Base-by-base conservation (phyloP, 305 asterid genomes). In the Caryopteris hybrid region DNA sequence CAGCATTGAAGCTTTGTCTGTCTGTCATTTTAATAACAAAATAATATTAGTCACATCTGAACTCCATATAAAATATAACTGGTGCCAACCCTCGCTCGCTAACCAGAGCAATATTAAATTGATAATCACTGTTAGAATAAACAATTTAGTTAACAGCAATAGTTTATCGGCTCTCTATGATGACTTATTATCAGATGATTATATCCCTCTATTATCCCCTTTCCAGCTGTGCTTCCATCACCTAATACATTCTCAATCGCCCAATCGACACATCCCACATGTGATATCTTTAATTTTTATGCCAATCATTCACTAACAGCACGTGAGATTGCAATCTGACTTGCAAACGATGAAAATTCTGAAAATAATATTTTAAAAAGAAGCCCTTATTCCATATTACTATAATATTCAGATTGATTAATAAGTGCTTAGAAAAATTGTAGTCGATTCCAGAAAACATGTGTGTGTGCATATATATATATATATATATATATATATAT, bases 1-100 rank as follows among this genome's bases (percentile, higher is more conserved):
- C 50, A 91, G 88, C 97, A 88, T 91, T 66, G 97, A 91, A 57
- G 96, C 97, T 77, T 91, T 91, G 85, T 91, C 96, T 39, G 97
- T 89, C 96, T 89, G 96, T 83, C 87, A 87, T 81, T 61, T 83
- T 79, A 84, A 70, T 56, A 78, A 70, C 66, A 53, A 70, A 74
- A 6, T n/a, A n/a, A n/a, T 61, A 52, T 62, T 68, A 64, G 39
- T 62, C 61, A 18, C 66, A 74, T 66, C 57, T 61, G 61, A 57
- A 48, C 36, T 52, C 71, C 34, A 47, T 23, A 21, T 52, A 58
- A 59, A 20, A 10, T 5, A 33, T 47, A 52, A 62, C 34, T 41
- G 33, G 52, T 29, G 18, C 61, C 48, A 27, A 36, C 10, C 22
- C 38, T 41, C 48, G 23, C 60, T 43, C 51, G 52, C 43, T 59